A percentile compares a stretch with the other conserved stretches of the same genome.
Conservation (phyloP, 257 asterid genomes). For the Solanum tarapatanum region DNA sequence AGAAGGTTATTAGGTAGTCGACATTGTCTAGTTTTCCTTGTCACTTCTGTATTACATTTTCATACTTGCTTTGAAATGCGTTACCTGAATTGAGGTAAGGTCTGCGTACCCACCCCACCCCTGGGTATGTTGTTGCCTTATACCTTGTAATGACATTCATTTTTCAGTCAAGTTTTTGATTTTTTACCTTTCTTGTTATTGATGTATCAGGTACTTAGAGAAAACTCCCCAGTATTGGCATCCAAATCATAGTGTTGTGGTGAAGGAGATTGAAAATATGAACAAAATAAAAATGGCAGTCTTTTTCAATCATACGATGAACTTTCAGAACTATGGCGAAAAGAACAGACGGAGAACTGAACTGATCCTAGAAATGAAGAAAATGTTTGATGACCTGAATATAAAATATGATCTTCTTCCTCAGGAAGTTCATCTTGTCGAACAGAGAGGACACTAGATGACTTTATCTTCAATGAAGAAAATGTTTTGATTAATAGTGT, state of each 20-base stretch:
- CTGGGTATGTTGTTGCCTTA: background rate
- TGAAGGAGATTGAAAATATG: slow-evolving; percentile 79
- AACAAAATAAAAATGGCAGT: slow-evolving; percentile 80
- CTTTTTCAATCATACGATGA: slow-evolving; percentile 65
- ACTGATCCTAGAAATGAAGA: slow-evolving; percentile 69
- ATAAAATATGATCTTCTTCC: slow-evolving; percentile 74
- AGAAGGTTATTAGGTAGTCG: background rate
- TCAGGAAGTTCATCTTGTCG: slow-evolving; percentile 53
- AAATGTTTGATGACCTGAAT: slow-evolving; percentile 56
- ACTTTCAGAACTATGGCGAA: slow-evolving; percentile 63
- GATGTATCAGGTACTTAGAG: slow-evolving; percentile 50
- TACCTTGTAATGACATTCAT: background rate
- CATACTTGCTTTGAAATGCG: background rate
- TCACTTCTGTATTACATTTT: background rate
- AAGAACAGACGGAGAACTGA: slow-evolving; percentile 50
- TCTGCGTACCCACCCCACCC: background rate
- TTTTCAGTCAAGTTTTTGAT: background rate
- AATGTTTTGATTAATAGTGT: background rate
- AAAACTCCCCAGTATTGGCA: slow-evolving; percentile 62
- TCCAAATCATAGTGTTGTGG: slow-evolving; percentile 75
- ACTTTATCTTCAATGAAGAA: background rate
- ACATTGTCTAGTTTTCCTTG: background rate
- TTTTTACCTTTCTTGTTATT: background rate
- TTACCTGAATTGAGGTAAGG: background rate
- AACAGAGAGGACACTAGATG: slow-evolving; percentile 27